These are phyloP conservation scores for Malus sieversii DNA, from an alignment of 306 rosid species.

Conservation along the genomic window DNA sequence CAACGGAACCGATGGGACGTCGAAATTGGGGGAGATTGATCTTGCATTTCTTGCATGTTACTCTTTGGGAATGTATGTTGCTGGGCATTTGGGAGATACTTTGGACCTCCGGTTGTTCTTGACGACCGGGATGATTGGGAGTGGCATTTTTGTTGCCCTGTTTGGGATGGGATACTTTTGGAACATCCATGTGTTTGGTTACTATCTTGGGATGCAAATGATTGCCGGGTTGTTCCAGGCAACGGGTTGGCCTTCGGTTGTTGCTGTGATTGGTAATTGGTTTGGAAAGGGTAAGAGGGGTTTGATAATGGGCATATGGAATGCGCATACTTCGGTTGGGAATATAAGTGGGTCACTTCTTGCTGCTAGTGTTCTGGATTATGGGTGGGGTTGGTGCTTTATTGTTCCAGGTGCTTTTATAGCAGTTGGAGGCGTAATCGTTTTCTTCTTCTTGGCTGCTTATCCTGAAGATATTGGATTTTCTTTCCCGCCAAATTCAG, in stretches of 20 bases:
- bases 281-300: conserved; percentile 78
- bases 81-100: conserved; percentile 69
- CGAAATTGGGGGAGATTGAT: conserved; percentile 65
- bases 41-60: conserved; percentile 64
- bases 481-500: conserved; percentile 18
- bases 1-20: conserved; percentile 48
- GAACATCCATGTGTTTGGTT: conserved; percentile 59
- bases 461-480: conserved; percentile 66
- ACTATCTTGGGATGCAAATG: conserved; percentile 59
- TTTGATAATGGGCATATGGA: conserved; percentile 81
- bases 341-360: conserved; percentile 69
- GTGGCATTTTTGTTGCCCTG: conserved; percentile 53
- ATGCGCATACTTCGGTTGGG: conserved; percentile 79
- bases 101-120: conserved; percentile 60
- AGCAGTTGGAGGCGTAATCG: conserved; percentile 49
- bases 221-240: conserved; percentile 74
- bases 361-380: conserved; percentile 68
- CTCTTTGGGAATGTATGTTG: conserved; percentile 61
- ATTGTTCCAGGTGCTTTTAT: conserved; percentile 46
- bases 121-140: conserved; percentile 61
- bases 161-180: conserved; percentile 75
- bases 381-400: conserved; percentile 90
- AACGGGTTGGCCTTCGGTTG: conserved; percentile 88
- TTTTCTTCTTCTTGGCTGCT: conserved; percentile 55
- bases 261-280: conserved; percentile 85